Percentiles rank a stretch among this genome's conserved stretches.
phyloP scores from a whole-genome alignment of 352 stramenopile genomes.

The Phytophthora megakarya region DNA sequence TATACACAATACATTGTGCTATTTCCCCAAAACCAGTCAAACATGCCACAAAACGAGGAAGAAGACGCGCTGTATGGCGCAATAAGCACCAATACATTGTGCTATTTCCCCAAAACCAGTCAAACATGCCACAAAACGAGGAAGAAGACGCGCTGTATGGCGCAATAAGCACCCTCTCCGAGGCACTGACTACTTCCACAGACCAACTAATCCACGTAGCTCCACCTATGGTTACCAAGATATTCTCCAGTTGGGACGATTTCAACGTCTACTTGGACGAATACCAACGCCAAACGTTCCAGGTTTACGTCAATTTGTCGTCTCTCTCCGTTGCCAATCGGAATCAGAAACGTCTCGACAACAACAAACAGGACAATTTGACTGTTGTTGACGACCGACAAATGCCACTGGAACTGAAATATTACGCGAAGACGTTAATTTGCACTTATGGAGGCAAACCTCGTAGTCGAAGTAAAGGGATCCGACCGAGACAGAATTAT shows the following conservation, averaged over 20 bases:
- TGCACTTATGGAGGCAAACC: background rate
- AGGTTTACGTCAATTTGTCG: background rate
- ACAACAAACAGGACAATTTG: background rate
- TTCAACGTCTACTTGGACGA: background rate
- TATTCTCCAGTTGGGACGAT: background rate
- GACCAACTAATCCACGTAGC: background rate
- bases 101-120: no score
- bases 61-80: no score
- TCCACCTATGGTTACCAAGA: background rate
- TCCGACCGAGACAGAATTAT: background rate
- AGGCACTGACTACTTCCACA: no score
- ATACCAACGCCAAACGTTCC: conserved; percentile 1
- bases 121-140: no score
- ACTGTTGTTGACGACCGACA: background rate
- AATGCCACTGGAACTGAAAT: background rate
- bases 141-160: no score
- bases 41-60: no score
- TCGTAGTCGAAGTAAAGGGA: background rate
- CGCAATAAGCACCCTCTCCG: no score
- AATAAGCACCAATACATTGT: no score
- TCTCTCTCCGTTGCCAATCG: background rate
- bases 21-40: no score
- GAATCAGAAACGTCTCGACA: background rate
- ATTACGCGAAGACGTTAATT: background rate
- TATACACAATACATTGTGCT: no score